A percentile compares a stretch with the other conserved stretches of the same genome.
Conservation (phyloP, 257 asterid species). For the Nicotiana attenuata region DNA sequence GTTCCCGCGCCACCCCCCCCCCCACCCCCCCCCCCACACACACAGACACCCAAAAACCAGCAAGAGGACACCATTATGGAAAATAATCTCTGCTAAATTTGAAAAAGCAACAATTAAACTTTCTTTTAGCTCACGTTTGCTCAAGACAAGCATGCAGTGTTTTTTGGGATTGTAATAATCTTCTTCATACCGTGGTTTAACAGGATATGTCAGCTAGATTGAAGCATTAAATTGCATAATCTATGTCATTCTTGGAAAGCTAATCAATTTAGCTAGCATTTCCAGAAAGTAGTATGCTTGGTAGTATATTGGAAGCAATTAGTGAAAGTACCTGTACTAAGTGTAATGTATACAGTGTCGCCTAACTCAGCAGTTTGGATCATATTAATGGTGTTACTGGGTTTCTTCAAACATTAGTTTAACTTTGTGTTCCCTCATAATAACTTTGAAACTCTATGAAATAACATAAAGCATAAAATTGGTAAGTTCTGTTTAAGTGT, state of each 20-base stretch:
- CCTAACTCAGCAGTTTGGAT: not conserved
- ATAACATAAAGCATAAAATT: not conserved
- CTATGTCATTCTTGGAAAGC: not conserved
- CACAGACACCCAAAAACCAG: no score
- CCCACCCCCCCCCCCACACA: no score
- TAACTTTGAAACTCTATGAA: not conserved
- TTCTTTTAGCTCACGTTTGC: not conserved
- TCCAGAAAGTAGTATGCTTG: not conserved
- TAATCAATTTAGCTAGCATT: not conserved
- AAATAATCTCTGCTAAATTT: not conserved
- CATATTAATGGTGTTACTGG: not conserved
- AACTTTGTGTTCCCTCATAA: not conserved
- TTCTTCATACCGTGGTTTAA: not conserved
- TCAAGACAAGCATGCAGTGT: not conserved
- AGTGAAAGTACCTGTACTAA: not conserved
- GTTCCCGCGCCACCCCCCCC: no score
- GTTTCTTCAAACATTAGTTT: not conserved
- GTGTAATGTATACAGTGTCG: not conserved
- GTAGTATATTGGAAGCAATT: not conserved
- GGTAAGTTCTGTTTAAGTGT: not conserved
- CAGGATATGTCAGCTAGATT: not conserved
- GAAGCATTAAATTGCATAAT: not conserved
- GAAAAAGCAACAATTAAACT: not conserved
- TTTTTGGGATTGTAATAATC: not conserved
- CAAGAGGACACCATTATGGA: no score